Base-by-base conservation (phyloP, 2,329 filamentous ascomycete genomes). In the Sarocladium brachiariae region DNA sequence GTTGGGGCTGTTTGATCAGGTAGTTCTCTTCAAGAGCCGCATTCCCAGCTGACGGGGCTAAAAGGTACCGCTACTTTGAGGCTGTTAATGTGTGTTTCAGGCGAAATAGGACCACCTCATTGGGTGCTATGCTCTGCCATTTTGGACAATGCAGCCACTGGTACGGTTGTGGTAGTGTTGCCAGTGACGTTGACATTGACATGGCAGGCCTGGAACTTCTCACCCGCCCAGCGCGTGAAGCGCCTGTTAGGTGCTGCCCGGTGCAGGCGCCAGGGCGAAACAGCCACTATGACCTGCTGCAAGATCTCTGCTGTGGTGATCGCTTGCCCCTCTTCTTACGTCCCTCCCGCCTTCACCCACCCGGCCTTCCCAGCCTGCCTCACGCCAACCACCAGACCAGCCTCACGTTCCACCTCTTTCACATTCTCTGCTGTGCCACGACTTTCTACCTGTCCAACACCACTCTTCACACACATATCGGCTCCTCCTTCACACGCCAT, bases 391-490 rank as follows among this genome's bases (percentile, higher is more conserved):
- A 19, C 21, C 39, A 45, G 39, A 19, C 34, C 16, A 38, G 34
- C 37, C 10, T 47, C 43, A 47, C 43, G 43, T 47, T 47, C 43
- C 43, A 47, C 43, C 43, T 47, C 27, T 4, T 19, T 43, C 23
- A 23, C 39, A 25, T 47, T 47, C 43, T 47, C 21, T 47, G 7
- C 43, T 33, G 8, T 47, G 25, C 43, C 43, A 31, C 24, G 24
- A 33, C 24, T 21, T 47, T 47, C 43, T 23, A 30, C 25, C 27
- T 31, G 25, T 33, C 33, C n/a, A 47, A 33, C 43, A 33, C 43
- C 19, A 19, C 27, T 21, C n/a, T 25, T 24, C n/a, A n/a, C n/a
- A 14, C 8, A 16, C 14, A 24, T 4, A 43, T 23, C 21, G n/a
- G 13, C 39, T 33, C 5, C 43, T 47, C 43, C 21, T 41, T 16